Evolutionary conservation across 805 yeast genomes (phyloP).

Genomic region (Pichia insulana): DNA sequence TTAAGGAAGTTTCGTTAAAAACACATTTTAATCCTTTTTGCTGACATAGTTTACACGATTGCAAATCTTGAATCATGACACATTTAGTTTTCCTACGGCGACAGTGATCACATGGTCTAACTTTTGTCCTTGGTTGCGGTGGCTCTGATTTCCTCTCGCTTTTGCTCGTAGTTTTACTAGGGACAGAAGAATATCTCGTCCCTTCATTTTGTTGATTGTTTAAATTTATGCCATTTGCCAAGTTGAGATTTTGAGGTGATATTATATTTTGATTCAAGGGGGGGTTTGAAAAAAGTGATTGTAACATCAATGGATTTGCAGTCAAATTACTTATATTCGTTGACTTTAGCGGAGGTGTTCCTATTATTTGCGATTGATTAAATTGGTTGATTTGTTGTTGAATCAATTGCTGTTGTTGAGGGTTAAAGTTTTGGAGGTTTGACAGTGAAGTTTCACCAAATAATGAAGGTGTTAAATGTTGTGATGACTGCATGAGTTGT

Average conservation of each 20-base stretch:
- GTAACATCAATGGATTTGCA: background rate
- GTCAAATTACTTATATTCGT: background rate
- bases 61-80: slow-evolving; percentile 53
- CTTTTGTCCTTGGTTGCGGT: slow-evolving; percentile 34
- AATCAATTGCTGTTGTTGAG: slow-evolving; percentile 3
- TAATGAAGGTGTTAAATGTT: background rate
- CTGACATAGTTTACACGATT: slow-evolving; percentile 70
- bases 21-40: slow-evolving; percentile 68
- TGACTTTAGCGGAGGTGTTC: background rate
- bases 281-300: background rate
- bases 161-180: background rate
- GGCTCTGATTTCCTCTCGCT: slow-evolving; percentile 17
- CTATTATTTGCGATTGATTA: slow-evolving; percentile 6
- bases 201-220: background rate
- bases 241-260: too few relatives aligned
- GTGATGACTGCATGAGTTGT: slow-evolving; percentile 3
- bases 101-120: slow-evolving; percentile 79
- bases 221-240: background rate
- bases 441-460: background rate
- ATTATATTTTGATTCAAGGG: too few relatives aligned
- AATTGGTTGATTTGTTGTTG: slow-evolving; percentile 10
- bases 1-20: slow-evolving; percentile 44
- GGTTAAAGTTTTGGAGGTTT: background rate
- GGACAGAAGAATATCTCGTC: background rate
- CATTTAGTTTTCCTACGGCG: slow-evolving; percentile 74